Conservation (phyloP, 495 filamentous ascomycete genomes). For the Penicillium psychrofluorescens region DNA sequence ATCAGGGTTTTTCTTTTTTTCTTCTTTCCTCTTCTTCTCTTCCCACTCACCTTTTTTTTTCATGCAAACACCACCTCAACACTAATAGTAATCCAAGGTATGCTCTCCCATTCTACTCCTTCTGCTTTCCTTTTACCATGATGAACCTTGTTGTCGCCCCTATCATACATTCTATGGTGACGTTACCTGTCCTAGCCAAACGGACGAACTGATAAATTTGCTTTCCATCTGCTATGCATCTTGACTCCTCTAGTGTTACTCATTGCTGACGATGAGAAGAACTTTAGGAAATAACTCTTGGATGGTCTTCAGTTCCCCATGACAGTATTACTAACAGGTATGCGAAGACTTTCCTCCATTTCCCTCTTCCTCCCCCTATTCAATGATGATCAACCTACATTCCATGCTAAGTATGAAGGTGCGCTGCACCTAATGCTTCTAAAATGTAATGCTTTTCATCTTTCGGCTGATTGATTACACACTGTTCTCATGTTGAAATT, state of each 20-base stretch:
- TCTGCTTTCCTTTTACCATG: slow-evolving; percentile 40
- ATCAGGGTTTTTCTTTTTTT: slow-evolving; percentile 20
- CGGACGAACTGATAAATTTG: slow-evolving; percentile 63
- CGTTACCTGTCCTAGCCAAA: slow-evolving; percentile 87
- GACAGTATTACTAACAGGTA: slow-evolving; percentile 12
- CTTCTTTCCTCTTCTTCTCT: slow-evolving; percentile 12
- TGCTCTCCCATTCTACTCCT: slow-evolving; percentile 13
- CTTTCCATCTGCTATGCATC: slow-evolving; percentile 9
- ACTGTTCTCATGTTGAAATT: slow-evolving; percentile 6
- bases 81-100: slow-evolving; percentile 31
- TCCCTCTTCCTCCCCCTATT: slow-evolving; percentile 8
- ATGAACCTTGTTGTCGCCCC: slow-evolving; percentile 91
- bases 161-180: slow-evolving; percentile 86
- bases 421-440: slow-evolving; percentile 58
- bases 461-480: slow-evolving; percentile 70
- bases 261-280: slow-evolving; percentile 26
- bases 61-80: background rate
- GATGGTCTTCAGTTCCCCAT: background rate
- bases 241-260: slow-evolving; percentile 6
- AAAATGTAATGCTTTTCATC: slow-evolving; percentile 85
- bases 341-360: slow-evolving; percentile 7
- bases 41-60: slow-evolving; percentile 3
- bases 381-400: slow-evolving; percentile 66
- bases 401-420: slow-evolving; percentile 92
- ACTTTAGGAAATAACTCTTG: slow-evolving; percentile 2